These are phyloP conservation scores for Akanthomyces lecanii DNA, from an alignment of 2,329 filamentous ascomycete species.

Conservation along the genomic window DNA sequence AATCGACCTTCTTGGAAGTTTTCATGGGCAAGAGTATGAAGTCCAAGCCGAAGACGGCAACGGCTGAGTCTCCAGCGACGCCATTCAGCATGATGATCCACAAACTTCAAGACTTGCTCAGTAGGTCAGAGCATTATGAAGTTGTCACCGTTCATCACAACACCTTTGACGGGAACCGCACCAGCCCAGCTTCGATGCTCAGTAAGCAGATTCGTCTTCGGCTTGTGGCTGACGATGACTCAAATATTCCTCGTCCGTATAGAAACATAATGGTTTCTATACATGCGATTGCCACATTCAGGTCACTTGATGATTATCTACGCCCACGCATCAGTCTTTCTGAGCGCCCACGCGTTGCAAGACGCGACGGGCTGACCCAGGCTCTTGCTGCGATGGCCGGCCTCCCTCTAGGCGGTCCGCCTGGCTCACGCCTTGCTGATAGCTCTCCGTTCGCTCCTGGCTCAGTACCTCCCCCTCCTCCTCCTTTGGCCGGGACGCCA, in stretches of 20 bases:
- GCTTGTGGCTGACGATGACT: slow-evolving; percentile 82
- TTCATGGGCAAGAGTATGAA: slow-evolving; percentile 80
- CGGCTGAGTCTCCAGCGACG: slow-evolving; percentile 66
- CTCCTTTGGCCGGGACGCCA: slow-evolving; percentile 27
- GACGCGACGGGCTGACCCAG: slow-evolving; percentile 62
- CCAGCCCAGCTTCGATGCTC: slow-evolving; percentile 90
- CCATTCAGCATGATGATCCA: slow-evolving; percentile 87
- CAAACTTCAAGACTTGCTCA: slow-evolving; percentile 93
- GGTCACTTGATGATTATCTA: slow-evolving; percentile 91
- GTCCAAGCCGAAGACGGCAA: slow-evolving; percentile 60
- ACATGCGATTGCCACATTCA: slow-evolving; percentile 96
- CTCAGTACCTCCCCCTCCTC: slow-evolving; percentile 34
- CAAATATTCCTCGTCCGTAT: slow-evolving; percentile 82
- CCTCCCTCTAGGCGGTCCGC: slow-evolving; percentile 51
- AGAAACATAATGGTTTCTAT: slow-evolving; percentile 98
- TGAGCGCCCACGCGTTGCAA: slow-evolving; percentile 60
- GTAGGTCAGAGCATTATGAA: slow-evolving; percentile 95
- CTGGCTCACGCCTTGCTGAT: slow-evolving; percentile 42
- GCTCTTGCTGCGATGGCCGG: slow-evolving; percentile 75
- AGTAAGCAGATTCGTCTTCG: slow-evolving; percentile 91
- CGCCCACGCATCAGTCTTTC: slow-evolving; percentile 80
- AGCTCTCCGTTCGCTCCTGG: slow-evolving; percentile 36
- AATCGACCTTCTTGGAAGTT: slow-evolving; percentile 80
- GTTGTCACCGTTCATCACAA: slow-evolving; percentile 94
- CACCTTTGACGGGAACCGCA: slow-evolving; percentile 82